Percentiles rank a stretch among this genome's conserved stretches.
Evolutionary conservation across 352 stramenopile species (phyloP).

Genomic region (Globisporangium perplexum): DNA sequence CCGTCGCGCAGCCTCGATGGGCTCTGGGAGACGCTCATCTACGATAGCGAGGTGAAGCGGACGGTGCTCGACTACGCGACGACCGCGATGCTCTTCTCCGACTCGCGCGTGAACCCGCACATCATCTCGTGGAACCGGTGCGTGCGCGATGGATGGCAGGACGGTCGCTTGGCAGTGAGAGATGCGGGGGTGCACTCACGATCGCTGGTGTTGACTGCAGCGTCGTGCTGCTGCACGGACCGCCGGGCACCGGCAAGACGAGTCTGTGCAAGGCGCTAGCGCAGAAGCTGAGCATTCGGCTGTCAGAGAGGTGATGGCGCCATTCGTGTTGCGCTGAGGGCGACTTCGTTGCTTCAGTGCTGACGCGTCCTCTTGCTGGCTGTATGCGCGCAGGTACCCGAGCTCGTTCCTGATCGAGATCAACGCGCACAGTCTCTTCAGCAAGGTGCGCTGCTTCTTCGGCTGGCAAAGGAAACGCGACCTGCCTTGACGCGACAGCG

Average conservation of each 20-base stretch:
- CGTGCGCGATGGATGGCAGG: background rate
- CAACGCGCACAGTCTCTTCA: conserved; percentile 92
- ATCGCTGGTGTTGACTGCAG: conserved; percentile 8
- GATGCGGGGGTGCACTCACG: too few species aligned
- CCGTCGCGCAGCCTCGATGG: conserved; percentile 60
- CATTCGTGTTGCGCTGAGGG: too few species aligned
- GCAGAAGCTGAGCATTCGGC: conserved; percentile 89
- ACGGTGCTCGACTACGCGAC: conserved; percentile 85
- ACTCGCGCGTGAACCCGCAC: conserved; percentile 78
- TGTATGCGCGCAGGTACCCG: conserved; percentile 28
- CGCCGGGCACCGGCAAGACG: conserved; percentile 91
- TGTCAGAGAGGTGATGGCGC: conserved; percentile 44
- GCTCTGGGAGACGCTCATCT: conserved; percentile 86
- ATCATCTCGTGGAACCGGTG: conserved; percentile 90
- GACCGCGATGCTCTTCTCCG: conserved; percentile 88
- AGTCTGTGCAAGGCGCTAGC: conserved; percentile 90
- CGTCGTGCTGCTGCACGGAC: conserved; percentile 89
- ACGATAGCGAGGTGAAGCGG: conserved; percentile 70
- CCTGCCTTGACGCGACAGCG: background rate
- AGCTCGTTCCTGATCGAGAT: conserved; percentile 87
- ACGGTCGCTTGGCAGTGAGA: too few species aligned
- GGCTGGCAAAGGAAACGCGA: background rate
- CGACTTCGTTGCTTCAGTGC: too few species aligned
- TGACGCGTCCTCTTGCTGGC: background rate
- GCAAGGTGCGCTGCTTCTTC: conserved; percentile 35